These are phyloP conservation scores for Collybia sp. DNA, from an alignment of 768 basidiomycete genomes.

Conservation along the genomic window DNA sequence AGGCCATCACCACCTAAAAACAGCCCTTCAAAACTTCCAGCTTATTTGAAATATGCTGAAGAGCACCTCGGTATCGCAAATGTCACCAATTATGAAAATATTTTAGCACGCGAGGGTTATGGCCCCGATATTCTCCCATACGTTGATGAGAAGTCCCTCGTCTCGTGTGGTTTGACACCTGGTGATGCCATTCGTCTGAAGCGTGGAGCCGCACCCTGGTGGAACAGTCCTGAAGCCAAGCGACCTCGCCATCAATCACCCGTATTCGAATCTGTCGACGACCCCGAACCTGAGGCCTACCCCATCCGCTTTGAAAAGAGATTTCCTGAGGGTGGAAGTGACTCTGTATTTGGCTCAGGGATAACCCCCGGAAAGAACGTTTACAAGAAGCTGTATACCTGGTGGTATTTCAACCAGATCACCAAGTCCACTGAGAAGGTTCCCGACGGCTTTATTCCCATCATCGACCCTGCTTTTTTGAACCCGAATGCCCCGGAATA, in stretches of 20 bases:
- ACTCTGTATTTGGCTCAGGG: too few relatives aligned
- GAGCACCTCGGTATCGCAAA: too few relatives aligned
- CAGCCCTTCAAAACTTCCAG: too few relatives aligned
- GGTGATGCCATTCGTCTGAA: slow-evolving; percentile 9
- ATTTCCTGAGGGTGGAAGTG: too few relatives aligned
- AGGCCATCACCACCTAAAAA: too few relatives aligned
- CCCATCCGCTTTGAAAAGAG: too few relatives aligned
- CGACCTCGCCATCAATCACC: background rate
- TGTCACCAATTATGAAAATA: too few relatives aligned
- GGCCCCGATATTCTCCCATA: background rate
- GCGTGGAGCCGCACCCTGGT: slow-evolving; percentile 6
- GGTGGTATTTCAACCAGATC: slow-evolving; percentile 6
- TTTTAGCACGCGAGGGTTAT: too few relatives aligned
- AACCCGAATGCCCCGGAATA: too few relatives aligned
- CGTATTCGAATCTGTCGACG: background rate
- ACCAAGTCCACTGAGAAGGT: slow-evolving; percentile 6
- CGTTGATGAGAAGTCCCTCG: background rate
- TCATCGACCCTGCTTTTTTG: background rate
- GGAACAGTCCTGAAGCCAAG: slow-evolving; percentile 9
- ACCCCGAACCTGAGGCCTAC: too few relatives aligned
- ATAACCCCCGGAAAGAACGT: too few relatives aligned
- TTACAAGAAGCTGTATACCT: background rate
- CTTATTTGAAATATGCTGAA: too few relatives aligned
- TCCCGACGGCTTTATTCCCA: slow-evolving; percentile 1
- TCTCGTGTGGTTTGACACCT: slow-evolving; percentile 1